Evolutionary conservation across 1,139 yeast species (phyloP).

Genomic region (Nakaseomyces nivariensis): DNA sequence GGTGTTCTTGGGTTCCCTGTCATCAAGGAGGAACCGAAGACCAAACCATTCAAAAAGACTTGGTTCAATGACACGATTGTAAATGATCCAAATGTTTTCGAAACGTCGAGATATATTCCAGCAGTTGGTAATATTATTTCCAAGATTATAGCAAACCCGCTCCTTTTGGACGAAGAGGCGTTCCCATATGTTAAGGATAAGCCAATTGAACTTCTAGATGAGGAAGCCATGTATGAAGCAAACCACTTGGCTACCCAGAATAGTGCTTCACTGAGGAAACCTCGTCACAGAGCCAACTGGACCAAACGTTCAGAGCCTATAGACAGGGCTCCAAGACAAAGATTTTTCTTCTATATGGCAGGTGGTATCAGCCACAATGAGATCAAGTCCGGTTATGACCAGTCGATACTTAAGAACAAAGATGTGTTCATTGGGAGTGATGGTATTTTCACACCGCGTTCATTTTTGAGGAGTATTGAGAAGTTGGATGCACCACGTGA

Average conservation of each 20-base stretch:
- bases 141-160: conserved; percentile 33
- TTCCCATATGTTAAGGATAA: conserved; percentile 76
- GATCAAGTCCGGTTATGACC: conserved; percentile 63
- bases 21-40: conserved; percentile 40
- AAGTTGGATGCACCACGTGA: conserved; percentile 27
- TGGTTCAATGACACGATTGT: conserved; percentile 45
- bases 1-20: conserved; percentile 57
- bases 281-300: conserved; percentile 77
- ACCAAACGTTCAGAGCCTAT: conserved; percentile 37
- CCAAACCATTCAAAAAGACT: conserved; percentile 34
- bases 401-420: conserved; percentile 50
- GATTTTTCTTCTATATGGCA: conserved; percentile 70
- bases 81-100: conserved; percentile 57
- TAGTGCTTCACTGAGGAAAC: conserved; percentile 51
- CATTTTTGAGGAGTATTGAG: conserved; percentile 39
- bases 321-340: conserved; percentile 43
- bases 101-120: conserved; percentile 70
- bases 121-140: conserved; percentile 52
- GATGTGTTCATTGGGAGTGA: conserved; percentile 83
- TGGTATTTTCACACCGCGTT: conserved; percentile 55
- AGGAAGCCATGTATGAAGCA: conserved; percentile 37
- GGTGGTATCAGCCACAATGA: conserved; percentile 91
- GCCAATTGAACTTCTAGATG: conserved; percentile 45
- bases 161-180: conserved; percentile 35
- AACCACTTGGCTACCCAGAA: conserved; percentile 27